Base-by-base conservation (phyloP, 1,284 basidiomycete genomes). In the Melampsora occidentalis region DNA sequence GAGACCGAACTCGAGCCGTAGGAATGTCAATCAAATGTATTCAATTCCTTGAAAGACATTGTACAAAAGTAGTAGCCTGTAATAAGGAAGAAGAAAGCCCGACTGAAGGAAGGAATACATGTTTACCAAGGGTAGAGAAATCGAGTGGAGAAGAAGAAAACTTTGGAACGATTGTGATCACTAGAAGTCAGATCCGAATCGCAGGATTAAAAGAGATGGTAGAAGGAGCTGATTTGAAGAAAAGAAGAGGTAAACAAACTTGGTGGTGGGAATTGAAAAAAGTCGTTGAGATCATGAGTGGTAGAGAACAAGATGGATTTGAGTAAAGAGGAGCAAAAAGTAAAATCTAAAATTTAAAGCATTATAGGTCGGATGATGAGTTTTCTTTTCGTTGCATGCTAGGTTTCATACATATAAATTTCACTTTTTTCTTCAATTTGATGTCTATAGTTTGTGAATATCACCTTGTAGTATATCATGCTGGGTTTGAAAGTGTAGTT, bases 11-110 rank as follows among this genome's bases (percentile, higher is more conserved):
- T 0, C 90, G 94, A 22, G 96, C 94, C 0, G 91, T 92, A 0
- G 90, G 95, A 63, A 87, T 98, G 57, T 90, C 95, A 9, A 86
- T 97, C 78, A 91, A 92, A 80, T 96, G 93, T 85, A 95, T 98
- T 91, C 86, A 89, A 69, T 98, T 97, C 87, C 87, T 99, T 79
- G 96, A 98, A 84, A 83, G 88, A 76, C 89, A 97, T 79, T 90
- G 91, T 80, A 85, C 79, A 79, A 83, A 78, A 80, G 82, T 20
- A 81, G 83, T 69, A 51, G 73, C 14, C 42, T 42, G 39, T 42
- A 42, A 42, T 42, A 22, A n/a, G 20, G 53, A 57, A 57, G n/a
- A 3, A 10, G 28, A 22, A 28, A 73, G 25, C 71, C 78, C 64
- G 76, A 77, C 22, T 79, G 80, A 42, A 78, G 80, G 79, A 76